These are phyloP conservation scores for Leccinum disarticulatum DNA, from an alignment of 768 basidiomycete species.

Conservation along the genomic window DNA sequence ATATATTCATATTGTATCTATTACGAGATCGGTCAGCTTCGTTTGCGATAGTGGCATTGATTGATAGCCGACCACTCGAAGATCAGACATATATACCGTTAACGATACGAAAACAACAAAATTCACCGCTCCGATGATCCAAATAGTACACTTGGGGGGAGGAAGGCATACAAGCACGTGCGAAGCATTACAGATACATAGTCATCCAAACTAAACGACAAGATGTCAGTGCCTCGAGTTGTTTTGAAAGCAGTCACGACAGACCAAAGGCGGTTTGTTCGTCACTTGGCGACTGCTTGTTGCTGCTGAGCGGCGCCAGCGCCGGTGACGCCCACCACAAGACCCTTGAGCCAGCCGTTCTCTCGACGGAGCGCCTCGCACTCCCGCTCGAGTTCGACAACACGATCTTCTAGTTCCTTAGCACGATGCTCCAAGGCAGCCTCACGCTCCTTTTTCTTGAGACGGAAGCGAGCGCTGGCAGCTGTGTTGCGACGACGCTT, in stretches of 20 bases:
- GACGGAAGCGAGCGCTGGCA: slow-evolving; percentile 87
- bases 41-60: background rate
- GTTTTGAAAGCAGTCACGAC: background rate
- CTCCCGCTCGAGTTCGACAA: slow-evolving; percentile 83
- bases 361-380: slow-evolving; percentile 86
- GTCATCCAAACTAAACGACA: background rate
- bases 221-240: background rate
- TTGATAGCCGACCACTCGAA: background rate
- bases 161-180: background rate
- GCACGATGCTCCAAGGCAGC: slow-evolving; percentile 81
- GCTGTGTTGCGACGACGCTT: slow-evolving; percentile 94
- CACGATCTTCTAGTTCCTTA: slow-evolving; percentile 80
- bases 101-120: slow-evolving; percentile 18
- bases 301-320: slow-evolving; percentile 45
- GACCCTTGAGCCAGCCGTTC: slow-evolving; percentile 89
- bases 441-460: slow-evolving; percentile 97
- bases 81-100: slow-evolving; percentile 10
- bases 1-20: background rate
- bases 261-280: background rate
- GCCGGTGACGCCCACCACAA: slow-evolving; percentile 86
- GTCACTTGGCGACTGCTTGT: slow-evolving; percentile 21
- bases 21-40: background rate
- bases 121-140: background rate
- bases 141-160: background rate
- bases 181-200: background rate